These are phyloP conservation scores for Schizophyllum commune DNA, from an alignment of 1,284 basidiomycete genomes.

Conservation along the genomic window DNA sequence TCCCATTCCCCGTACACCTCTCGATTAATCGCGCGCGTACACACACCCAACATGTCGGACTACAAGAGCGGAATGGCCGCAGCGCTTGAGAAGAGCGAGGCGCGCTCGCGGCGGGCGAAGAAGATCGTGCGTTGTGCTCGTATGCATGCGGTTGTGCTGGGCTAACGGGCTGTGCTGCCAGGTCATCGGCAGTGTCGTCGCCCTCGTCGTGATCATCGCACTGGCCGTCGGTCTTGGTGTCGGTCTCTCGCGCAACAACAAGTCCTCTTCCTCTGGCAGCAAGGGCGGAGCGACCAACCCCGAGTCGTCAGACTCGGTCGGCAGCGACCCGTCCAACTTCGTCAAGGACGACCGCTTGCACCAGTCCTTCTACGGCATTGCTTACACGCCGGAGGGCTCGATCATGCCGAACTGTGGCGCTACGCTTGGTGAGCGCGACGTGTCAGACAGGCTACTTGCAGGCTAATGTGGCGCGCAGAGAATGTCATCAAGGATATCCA, in stretches of 20 bases:
- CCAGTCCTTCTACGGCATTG: conserved; percentile 32
- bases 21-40: neutral
- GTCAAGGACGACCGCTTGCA: conserved; percentile 58
- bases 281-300: neutral
- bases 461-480: conserved; percentile 13
- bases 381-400: conserved; percentile 60
- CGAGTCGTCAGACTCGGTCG: conserved; percentile 6
- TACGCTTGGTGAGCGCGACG: conserved; percentile 29
- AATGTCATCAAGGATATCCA: conserved; percentile 46
- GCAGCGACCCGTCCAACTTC: conserved; percentile 59
- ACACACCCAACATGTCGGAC: neutral
- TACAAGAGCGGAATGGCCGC: neutral
- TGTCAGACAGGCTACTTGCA: neutral
- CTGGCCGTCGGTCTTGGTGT: conserved; percentile 49
- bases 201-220: conserved; percentile 34
- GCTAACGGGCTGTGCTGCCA: conserved; percentile 15
- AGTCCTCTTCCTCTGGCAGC: conserved; percentile 2
- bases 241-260: conserved; percentile 34
- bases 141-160: neutral
- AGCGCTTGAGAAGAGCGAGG: neutral
- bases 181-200: conserved; percentile 40
- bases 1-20: neutral
- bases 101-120: conserved; percentile 18
- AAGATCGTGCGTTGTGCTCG: conserved; percentile 22
- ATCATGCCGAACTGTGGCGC: conserved; percentile 44